A percentile compares a stretch with the other conserved stretches of the same genome.
These are phyloP conservation scores for Aspergillus vadensis DNA, from an alignment of 2,329 filamentous ascomycete species.

Conservation along the genomic window DNA sequence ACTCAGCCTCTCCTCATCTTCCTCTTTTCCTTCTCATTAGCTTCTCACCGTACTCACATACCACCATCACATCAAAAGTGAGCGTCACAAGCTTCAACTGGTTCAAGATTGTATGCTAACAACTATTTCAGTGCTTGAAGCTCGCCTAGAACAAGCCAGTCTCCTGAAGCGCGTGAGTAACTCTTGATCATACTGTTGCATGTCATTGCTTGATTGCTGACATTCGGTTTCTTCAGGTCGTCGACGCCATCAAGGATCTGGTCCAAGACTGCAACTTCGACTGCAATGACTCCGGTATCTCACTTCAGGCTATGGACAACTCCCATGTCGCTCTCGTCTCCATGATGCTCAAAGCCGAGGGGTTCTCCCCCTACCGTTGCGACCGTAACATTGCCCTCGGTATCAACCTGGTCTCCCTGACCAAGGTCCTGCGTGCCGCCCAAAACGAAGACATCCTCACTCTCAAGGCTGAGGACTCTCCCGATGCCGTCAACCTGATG, in stretches of 20 bases:
- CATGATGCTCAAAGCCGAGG: conserved; percentile 96
- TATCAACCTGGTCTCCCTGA: conserved; percentile 93
- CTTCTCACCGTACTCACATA: conserved; percentile 16
- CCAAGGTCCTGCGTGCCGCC: conserved; percentile 93
- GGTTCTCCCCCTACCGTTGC: conserved; percentile 93
- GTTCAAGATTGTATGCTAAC: conserved; percentile 14
- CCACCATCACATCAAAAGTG: conserved; percentile 30
- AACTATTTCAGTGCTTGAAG: conserved; percentile 79
- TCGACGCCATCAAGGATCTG: conserved; percentile 98
- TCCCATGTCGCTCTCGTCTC: conserved; percentile 98
- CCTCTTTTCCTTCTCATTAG: conserved; percentile 20
- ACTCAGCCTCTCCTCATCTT: background rate
- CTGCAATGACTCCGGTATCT: conserved; percentile 99
- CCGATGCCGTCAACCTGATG: conserved; percentile 90
- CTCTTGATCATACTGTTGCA: background rate
- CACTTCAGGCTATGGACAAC: conserved; percentile 99
- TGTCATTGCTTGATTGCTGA: conserved; percentile 7
- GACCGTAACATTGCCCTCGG: conserved; percentile 98
- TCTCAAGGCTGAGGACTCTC: conserved; percentile 94
- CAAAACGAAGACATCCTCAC: conserved; percentile 94
- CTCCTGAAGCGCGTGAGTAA: conserved; percentile 85
- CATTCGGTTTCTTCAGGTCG: conserved; percentile 62
- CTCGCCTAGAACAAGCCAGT: conserved; percentile 90
- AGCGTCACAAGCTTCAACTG: conserved; percentile 19
- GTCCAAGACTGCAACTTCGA: conserved; percentile 99